phyloP scores from a whole-genome alignment of 768 basidiomycete species.

The Boletus vermiculosoides region DNA sequence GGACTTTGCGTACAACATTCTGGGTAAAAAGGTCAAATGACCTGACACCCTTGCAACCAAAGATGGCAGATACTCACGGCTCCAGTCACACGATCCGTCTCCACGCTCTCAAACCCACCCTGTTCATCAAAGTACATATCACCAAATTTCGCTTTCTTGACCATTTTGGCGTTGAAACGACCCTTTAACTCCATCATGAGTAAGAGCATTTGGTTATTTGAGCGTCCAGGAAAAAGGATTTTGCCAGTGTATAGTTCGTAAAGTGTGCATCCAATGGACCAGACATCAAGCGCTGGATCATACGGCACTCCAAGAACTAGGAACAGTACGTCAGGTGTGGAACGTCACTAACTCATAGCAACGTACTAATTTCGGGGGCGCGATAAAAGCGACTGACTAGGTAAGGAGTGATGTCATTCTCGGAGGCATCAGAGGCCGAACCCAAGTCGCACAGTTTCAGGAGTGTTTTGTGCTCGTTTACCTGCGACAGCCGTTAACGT shows the following conservation, averaged over 20 bases:
- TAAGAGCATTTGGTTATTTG: constrained; percentile 96
- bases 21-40: constrained; percentile 36
- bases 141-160: constrained; percentile 92
- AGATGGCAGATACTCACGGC: constrained; percentile 52
- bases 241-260: constrained; percentile 95
- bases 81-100: constrained; percentile 81
- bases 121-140: constrained; percentile 93
- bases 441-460: constrained; percentile 96
- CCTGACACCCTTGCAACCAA: constrained; percentile 1
- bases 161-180: constrained; percentile 87
- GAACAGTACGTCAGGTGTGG: constrained; percentile 16
- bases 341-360: background rate
- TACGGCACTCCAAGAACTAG: constrained; percentile 93
- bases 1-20: constrained; percentile 80
- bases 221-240: constrained; percentile 94
- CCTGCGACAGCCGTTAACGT: constrained; percentile 45
- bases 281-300: constrained; percentile 89
- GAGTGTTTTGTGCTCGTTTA: constrained; percentile 91
- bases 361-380: constrained; percentile 95
- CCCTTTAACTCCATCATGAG: constrained; percentile 99
- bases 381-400: constrained; percentile 97
- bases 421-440: constrained; percentile 91
- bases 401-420: constrained; percentile 97
- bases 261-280: constrained; percentile 98
- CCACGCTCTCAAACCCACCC: constrained; percentile 80